Percentiles rank a stretch among this genome's conserved stretches.
phyloP scores from a whole-genome alignment of 2,329 filamentous ascomycete genomes.

The Davidsoniella virescens region DNA sequence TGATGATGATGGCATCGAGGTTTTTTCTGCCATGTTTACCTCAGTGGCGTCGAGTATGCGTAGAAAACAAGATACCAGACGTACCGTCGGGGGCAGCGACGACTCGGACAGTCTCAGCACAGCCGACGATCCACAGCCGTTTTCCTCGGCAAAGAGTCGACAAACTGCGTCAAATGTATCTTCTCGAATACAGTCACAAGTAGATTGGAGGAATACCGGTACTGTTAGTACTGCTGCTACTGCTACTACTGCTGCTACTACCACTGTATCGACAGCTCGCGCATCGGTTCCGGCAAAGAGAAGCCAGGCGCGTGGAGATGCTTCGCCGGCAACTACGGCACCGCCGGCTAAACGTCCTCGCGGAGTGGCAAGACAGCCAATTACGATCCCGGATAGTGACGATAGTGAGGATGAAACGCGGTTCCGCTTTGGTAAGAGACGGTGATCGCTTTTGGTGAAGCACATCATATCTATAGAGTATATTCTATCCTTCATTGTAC shows the following conservation, averaged over 20 bases:
- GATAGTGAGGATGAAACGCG: constrained; percentile 38
- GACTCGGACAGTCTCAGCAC: constrained; percentile 14
- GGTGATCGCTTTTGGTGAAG: constrained; percentile 16
- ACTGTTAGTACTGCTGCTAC: no score
- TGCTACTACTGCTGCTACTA: no score
- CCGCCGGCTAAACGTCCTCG: constrained; percentile 21
- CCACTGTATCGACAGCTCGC: no score
- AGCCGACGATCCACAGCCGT: constrained; percentile 6
- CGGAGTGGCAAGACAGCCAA: constrained; percentile 19
- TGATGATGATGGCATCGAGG: constrained; percentile 14
- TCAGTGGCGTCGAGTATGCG: not conserved
- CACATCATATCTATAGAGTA: not conserved
- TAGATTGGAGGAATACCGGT: not conserved
- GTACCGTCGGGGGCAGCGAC: constrained; percentile 14
- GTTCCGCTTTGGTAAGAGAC: constrained; percentile 38
- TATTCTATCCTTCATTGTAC: not conserved
- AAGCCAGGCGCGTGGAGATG: no score
- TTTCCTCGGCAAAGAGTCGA: no score
- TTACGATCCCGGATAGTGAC: constrained; percentile 26
- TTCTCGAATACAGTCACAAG: not conserved
- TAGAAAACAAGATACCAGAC: no score
- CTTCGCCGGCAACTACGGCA: constrained; percentile 16
- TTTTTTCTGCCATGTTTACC: no score
- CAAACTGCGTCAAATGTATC: not conserved
- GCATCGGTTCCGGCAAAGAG: not conserved